A percentile compares a stretch with the other conserved stretches of the same genome.
These are phyloP conservation scores for Pontederia paniculata DNA, from an alignment of 176 grass and related monocot genomes.

Conservation along the genomic window DNA sequence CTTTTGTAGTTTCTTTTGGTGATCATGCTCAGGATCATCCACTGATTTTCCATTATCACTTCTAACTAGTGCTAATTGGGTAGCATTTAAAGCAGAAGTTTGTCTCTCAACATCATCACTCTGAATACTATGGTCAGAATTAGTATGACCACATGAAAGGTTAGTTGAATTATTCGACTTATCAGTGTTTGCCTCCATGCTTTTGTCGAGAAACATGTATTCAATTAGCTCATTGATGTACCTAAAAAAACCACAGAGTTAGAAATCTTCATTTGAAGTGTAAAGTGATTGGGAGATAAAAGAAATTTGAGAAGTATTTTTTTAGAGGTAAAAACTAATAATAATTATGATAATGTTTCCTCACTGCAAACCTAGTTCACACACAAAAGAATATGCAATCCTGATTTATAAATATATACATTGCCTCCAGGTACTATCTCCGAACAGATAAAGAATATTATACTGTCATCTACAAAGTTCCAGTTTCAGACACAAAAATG, in stretches of 20 bases:
- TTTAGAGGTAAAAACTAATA: too few species aligned
- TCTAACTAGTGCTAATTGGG: constrained; percentile 23
- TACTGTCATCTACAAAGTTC: too few species aligned
- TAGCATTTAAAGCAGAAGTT: constrained; percentile 10
- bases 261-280: too few species aligned
- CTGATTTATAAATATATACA: too few species aligned
- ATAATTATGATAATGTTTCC: too few species aligned
- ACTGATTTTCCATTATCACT: constrained; percentile 23
- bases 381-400: too few species aligned
- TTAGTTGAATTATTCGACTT: constrained; percentile 15
- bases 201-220: constrained; percentile 47
- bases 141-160: background rate
- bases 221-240: constrained; percentile 93
- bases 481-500: too few species aligned
- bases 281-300: too few species aligned
- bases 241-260: constrained; percentile 22
- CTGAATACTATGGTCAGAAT: constrained; percentile 35
- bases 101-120: constrained; percentile 31
- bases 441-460: too few species aligned
- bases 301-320: too few species aligned
- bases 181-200: constrained; percentile 22
- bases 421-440: too few species aligned
- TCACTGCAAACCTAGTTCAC: too few species aligned
- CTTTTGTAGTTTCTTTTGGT: background rate
- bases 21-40: constrained; percentile 22